Percentiles rank a stretch among this genome's conserved stretches.
phyloP scores from a whole-genome alignment of 1,139 yeast genomes.

The Sugiyamaella japonica region DNA sequence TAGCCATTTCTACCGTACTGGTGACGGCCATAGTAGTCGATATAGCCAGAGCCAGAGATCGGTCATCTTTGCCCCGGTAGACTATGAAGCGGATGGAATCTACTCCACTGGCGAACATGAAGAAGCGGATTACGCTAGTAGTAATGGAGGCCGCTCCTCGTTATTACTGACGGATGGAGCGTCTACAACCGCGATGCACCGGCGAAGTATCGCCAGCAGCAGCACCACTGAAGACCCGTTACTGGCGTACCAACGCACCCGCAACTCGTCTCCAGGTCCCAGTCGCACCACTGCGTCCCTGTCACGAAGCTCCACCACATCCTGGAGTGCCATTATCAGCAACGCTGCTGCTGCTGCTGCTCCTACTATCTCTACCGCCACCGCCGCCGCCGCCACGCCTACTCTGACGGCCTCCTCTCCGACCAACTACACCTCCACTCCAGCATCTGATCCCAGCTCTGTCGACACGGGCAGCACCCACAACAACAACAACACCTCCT shows the following conservation, averaged over 20 bases:
- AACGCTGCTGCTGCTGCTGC: background rate
- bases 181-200: constrained; percentile 9
- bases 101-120: background rate
- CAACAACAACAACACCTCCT: background rate
- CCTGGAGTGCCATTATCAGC: constrained; percentile 1
- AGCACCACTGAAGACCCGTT: constrained; percentile 11
- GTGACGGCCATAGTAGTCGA: constrained; percentile 6
- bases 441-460: background rate
- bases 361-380: too few relatives aligned
- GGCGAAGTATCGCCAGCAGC: constrained; percentile 13
- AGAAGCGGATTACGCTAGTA: background rate
- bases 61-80: background rate
- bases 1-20: constrained; percentile 15
- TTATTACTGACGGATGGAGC: constrained; percentile 9
- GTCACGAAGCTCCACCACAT: constrained; percentile 6
- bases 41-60: constrained; percentile 12
- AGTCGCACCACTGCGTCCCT: constrained; percentile 3
- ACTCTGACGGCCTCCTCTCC: too few relatives aligned
- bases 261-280: constrained; percentile 6
- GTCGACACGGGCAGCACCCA: background rate
- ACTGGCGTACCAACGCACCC: constrained; percentile 3
- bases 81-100: constrained; percentile 5
- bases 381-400: too few relatives aligned
- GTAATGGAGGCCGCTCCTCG: background rate
- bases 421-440: too few relatives aligned